phyloP scores from a whole-genome alignment of 2,329 filamentous ascomycete species.

The Hyphodiscus sp. region DNA sequence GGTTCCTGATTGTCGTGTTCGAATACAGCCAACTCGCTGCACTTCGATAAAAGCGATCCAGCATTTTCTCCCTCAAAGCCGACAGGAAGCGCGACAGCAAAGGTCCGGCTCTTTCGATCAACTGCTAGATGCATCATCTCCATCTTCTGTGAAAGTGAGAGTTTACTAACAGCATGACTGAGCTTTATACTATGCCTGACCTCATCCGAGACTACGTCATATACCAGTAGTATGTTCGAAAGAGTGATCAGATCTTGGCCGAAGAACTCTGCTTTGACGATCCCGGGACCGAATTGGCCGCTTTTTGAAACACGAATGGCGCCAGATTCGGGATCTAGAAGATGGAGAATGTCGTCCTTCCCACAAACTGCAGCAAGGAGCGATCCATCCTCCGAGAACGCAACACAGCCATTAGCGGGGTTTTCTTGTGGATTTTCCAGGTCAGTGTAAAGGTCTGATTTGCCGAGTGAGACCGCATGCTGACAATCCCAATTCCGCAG shows the following conservation, averaged over 20 bases:
- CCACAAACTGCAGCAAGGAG: conserved; percentile 65
- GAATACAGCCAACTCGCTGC: conserved; percentile 57
- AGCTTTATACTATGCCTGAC: conserved; percentile 61
- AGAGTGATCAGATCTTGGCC: conserved; percentile 70
- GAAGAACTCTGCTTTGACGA: conserved; percentile 65
- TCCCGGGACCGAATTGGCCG: conserved; percentile 57
- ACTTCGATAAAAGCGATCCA: conserved; percentile 36
- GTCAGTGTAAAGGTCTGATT: conserved; percentile 30
- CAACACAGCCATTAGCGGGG: conserved; percentile 51
- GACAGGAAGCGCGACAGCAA: conserved; percentile 52
- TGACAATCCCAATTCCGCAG: conserved; percentile 71
- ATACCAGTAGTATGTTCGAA: conserved; percentile 68
- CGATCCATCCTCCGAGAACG: conserved; percentile 80
- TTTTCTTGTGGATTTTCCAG: conserved; percentile 21
- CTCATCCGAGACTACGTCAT: conserved; percentile 76
- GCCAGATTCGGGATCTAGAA: conserved; percentile 69
- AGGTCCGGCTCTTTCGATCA: conserved; percentile 57
- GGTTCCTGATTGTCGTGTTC: conserved; percentile 52
- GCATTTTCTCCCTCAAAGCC: conserved; percentile 7
- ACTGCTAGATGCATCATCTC: conserved; percentile 63
- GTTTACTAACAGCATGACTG: conserved; percentile 33
- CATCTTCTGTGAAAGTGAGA: conserved; percentile 31
- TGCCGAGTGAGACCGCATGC: conserved; percentile 45
- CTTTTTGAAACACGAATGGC: conserved; percentile 59
- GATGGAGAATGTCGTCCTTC: conserved; percentile 57